These are phyloP conservation scores for Aureobasidium melanogenum DNA, from an alignment of 2,329 filamentous ascomycete species.

Conservation along the genomic window DNA sequence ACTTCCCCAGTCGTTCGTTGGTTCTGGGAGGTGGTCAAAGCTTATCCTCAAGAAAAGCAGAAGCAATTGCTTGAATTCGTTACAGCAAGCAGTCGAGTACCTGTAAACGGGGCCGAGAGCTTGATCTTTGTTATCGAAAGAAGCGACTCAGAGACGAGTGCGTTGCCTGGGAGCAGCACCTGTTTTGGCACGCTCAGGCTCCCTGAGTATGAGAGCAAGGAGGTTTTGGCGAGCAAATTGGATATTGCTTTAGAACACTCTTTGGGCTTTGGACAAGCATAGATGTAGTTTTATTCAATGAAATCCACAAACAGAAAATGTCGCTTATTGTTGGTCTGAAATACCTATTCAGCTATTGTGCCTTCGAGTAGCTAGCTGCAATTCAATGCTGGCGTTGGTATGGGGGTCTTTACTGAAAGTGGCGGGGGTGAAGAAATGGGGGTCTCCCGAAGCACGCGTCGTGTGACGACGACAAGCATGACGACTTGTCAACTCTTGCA, in stretches of 20 bases:
- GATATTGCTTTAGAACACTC: slow-evolving; percentile 75
- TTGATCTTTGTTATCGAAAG: slow-evolving; percentile 77
- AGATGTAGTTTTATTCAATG: not conserved
- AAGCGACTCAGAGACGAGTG: slow-evolving; percentile 56
- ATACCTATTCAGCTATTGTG: not conserved
- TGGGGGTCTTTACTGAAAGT: not conserved
- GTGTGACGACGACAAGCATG: not conserved
- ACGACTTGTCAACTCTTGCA: not conserved
- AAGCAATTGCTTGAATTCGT: slow-evolving; percentile 82
- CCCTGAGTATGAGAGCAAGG: slow-evolving; percentile 67
- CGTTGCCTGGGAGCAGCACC: slow-evolving; percentile 77
- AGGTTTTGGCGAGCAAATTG: slow-evolving; percentile 65
- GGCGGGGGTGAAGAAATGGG: not conserved
- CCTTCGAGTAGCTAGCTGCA: too few relatives aligned
- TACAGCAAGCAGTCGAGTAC: slow-evolving; percentile 83
- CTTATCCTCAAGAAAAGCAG: slow-evolving; percentile 60
- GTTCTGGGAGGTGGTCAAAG: slow-evolving; percentile 76
- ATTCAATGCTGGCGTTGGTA: too few relatives aligned
- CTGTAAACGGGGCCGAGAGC: slow-evolving; percentile 74
- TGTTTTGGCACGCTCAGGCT: slow-evolving; percentile 85
- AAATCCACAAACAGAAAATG: not conserved
- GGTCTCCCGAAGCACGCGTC: not conserved
- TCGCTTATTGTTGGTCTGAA: too few relatives aligned
- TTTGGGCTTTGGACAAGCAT: slow-evolving; percentile 16
- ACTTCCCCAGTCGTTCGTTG: slow-evolving; percentile 60